Evolutionary conservation across 2,329 filamentous ascomycete species (phyloP).

Genomic region (Beauveria sp.): DNA sequence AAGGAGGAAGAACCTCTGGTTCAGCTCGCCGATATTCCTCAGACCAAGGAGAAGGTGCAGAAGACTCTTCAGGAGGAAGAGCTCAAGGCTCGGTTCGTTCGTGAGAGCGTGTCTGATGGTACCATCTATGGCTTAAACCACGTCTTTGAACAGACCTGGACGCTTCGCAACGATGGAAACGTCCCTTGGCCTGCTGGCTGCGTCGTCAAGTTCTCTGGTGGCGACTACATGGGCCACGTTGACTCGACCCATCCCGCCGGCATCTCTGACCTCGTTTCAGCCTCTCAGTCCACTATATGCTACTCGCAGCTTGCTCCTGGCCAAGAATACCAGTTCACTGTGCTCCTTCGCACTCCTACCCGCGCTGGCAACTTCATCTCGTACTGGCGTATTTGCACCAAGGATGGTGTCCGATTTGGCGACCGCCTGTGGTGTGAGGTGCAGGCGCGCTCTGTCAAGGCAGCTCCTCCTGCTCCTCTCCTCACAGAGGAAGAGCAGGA

Average conservation of each 20-base stretch:
- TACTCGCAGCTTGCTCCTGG: conserved; percentile 62
- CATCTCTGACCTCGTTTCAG: conserved; percentile 65
- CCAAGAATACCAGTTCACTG: conserved; percentile 71
- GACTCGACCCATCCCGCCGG: conserved; percentile 74
- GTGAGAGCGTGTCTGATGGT: conserved; percentile 73
- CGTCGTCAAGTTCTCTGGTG: conserved; percentile 83
- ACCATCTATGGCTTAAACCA: conserved; percentile 61
- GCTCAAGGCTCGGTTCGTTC: conserved; percentile 57
- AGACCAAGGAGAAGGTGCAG: conserved; percentile 20
- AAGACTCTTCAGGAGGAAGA: conserved; percentile 23
- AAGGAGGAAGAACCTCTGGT: conserved; percentile 14
- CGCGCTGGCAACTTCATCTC: conserved; percentile 78
- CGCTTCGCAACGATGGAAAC: conserved; percentile 75
- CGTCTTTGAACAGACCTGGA: conserved; percentile 86
- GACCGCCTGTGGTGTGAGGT: conserved; percentile 95
- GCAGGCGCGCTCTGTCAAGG: conserved; percentile 48
- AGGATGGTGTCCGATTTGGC: conserved; percentile 75
- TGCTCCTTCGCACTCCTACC: conserved; percentile 72
- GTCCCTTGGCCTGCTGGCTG: conserved; percentile 80
- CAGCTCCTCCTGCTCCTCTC: conserved; percentile 19
- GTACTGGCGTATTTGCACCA: conserved; percentile 89
- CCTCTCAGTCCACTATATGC: conserved; percentile 76
- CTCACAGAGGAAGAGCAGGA: conserved; percentile 20
- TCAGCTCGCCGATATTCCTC: neutral
- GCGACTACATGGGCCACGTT: conserved; percentile 92